Evolutionary conservation across 2,329 filamentous ascomycete species (phyloP).

Genomic region (Diplodia scrobiculata): DNA sequence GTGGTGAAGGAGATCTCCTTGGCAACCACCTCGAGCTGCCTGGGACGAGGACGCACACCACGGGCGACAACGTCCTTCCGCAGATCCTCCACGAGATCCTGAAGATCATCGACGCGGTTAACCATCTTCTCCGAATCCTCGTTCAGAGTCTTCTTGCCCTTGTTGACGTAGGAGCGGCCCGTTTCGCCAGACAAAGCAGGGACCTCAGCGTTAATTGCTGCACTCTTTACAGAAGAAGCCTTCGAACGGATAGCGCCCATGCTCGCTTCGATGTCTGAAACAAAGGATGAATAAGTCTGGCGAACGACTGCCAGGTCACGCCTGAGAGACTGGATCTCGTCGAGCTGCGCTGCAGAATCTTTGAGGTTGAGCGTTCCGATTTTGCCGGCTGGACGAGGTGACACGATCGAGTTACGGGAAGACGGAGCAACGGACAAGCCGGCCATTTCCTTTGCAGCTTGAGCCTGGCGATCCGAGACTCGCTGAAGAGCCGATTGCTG

Average conservation of each 20-base stretch:
- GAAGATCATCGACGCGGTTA: conserved; percentile 90
- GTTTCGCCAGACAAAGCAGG: conserved; percentile 72
- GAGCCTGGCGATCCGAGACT: conserved; percentile 87
- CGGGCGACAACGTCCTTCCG: conserved; percentile 94
- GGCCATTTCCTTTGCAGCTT: conserved; percentile 84
- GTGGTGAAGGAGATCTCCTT: conserved; percentile 82
- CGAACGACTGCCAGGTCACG: conserved; percentile 88
- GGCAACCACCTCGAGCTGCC: conserved; percentile 84
- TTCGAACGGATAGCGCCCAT: conserved; percentile 83
- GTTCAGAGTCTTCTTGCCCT: conserved; percentile 82
- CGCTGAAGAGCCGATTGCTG: conserved; percentile 80
- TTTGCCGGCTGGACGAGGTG: conserved; percentile 36
- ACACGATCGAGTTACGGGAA: conserved; percentile 41
- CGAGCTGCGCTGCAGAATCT: conserved; percentile 63
- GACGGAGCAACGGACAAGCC: conserved; percentile 56
- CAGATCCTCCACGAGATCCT: conserved; percentile 93
- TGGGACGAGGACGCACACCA: conserved; percentile 84
- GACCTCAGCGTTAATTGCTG: conserved; percentile 69
- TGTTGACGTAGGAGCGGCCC: conserved; percentile 82
- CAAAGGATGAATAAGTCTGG: conserved; percentile 90
- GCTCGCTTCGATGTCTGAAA: conserved; percentile 81
- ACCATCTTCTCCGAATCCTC: conserved; percentile 89
- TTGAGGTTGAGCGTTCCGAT: conserved; percentile 34
- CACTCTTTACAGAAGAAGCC: conserved; percentile 76
- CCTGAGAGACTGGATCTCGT: conserved; percentile 77